Percentiles rank a stretch among this genome's conserved stretches.
Conservation (phyloP, 768 basidiomycete genomes). For the Boletellus emodensis region DNA sequence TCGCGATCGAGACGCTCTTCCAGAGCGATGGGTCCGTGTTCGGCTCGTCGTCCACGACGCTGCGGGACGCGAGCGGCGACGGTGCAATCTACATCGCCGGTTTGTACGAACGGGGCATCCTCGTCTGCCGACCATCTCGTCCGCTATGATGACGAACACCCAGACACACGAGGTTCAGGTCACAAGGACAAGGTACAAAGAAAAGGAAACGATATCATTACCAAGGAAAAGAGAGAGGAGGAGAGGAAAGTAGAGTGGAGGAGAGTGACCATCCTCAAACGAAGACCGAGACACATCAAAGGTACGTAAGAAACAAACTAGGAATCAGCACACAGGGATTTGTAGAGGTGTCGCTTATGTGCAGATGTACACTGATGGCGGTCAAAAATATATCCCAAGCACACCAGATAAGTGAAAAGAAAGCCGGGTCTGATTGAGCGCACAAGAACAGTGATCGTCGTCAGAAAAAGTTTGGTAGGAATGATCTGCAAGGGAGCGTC, state of each 20-base stretch:
- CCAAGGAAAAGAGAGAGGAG: background rate
- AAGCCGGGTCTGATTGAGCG: background rate
- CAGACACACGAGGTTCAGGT: conserved; percentile 10
- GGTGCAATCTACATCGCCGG: conserved; percentile 53
- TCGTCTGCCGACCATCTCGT: conserved; percentile 43
- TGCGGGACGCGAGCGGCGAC: conserved; percentile 44
- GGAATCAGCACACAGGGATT: background rate
- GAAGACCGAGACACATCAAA: background rate
- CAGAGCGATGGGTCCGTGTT: conserved; percentile 69
- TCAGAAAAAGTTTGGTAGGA: conserved; percentile 62
- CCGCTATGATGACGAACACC: background rate
- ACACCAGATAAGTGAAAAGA: conserved; percentile 7
- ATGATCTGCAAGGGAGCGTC: conserved; percentile 36
- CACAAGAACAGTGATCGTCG: conserved; percentile 2
- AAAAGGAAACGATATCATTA: background rate
- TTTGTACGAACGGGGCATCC: conserved; percentile 52
- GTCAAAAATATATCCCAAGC: conserved; percentile 18
- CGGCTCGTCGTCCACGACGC: conserved; percentile 47
- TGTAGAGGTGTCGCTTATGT: conserved; percentile 18
- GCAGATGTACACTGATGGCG: conserved; percentile 16
- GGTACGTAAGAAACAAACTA: background rate
- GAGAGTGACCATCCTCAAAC: no score
- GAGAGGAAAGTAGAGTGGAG: no score
- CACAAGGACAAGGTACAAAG: background rate
- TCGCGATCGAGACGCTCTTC: conserved; percentile 59